Conservation (phyloP, 345 rosid genomes). For the Aurinia saxatilis region DNA sequence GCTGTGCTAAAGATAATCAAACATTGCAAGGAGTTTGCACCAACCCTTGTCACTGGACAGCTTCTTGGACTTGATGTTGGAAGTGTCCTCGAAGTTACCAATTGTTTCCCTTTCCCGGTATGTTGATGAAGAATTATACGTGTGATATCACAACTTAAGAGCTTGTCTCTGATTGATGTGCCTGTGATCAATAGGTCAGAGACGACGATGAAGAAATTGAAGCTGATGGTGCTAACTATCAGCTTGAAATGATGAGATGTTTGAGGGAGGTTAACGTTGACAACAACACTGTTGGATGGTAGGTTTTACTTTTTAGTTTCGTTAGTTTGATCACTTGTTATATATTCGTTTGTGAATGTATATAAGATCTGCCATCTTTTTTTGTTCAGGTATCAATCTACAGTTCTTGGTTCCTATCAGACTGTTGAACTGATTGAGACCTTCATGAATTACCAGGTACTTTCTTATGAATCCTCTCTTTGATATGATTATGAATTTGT, state of each 20-base stretch:
- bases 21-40: slow-evolving; percentile 97
- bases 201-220: slow-evolving; percentile 97
- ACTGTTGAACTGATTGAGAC: slow-evolving; percentile 95
- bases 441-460: slow-evolving; percentile 98
- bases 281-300: slow-evolving; percentile 99
- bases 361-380: not conserved
- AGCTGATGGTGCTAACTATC: slow-evolving; percentile 98
- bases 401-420: slow-evolving; percentile 85
- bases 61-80: slow-evolving; percentile 99
- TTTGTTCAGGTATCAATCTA: slow-evolving; percentile 85
- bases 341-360: not conserved
- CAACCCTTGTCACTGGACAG: slow-evolving; percentile 92
- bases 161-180: not conserved
- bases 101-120: slow-evolving; percentile 98
- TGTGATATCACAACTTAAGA: not conserved
- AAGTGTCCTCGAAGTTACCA: slow-evolving; percentile 95
- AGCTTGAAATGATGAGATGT: slow-evolving; percentile 99
- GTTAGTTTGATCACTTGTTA: not conserved
- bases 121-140: not conserved
- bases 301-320: slow-evolving; percentile 8
- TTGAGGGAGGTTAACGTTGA: slow-evolving; percentile 97
- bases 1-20: slow-evolving; percentile 87
- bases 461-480: not conserved
- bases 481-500: not conserved
- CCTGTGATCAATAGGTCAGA: slow-evolving; percentile 37